Base-by-base conservation (phyloP, 2,329 filamentous ascomycete genomes). In the Calonectria crousiana region DNA sequence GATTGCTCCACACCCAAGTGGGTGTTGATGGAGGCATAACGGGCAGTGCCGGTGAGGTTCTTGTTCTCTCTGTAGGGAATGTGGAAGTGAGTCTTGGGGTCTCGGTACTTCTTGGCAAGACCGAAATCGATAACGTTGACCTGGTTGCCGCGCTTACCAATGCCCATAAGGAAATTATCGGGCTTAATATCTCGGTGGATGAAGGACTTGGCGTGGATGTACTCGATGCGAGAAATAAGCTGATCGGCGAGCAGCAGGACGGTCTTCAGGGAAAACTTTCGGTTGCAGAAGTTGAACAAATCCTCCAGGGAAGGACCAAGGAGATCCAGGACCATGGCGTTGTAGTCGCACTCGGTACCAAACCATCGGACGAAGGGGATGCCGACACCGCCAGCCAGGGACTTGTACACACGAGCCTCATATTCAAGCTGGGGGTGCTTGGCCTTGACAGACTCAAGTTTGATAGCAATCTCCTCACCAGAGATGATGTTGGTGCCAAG, bases 41-140 rank as follows among this genome's bases (percentile, higher is more conserved):
- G 96, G 82, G 97, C 97, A 82, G 97, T 99, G 86, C 97, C 97
- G 69, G 97, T 99, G 87, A 99, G 89, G 92, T 98, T 98, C 94
- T 99, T 98, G 93, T 98, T 98, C 95, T 98, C 97, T 89, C 97
- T 93, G 91, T 99, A 98, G 60, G 97, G 97, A 76, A 98, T 99
- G 88, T 99, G 97, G 90, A 98, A 98, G 88, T 98, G 96, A 74
- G 97, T 98, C 93, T 99, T 99, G 75, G 97, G 97, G 90, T 98
- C 97, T 80, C 97, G 94, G 90, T 98, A 99, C 90, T 98, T 98
- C 94, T 98, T 99, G 84, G 97, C 97, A 79, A 99, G 90, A 90
- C 97, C 97, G 82, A 99, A 99, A 87, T 98, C 97, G 81, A 99
- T 98, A 65, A 98, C 96, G 82, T 98, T 98, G 90, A 99, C 96